Conservation (phyloP, 2,329 filamentous ascomycete genomes). For the Xylaria sp. region DNA sequence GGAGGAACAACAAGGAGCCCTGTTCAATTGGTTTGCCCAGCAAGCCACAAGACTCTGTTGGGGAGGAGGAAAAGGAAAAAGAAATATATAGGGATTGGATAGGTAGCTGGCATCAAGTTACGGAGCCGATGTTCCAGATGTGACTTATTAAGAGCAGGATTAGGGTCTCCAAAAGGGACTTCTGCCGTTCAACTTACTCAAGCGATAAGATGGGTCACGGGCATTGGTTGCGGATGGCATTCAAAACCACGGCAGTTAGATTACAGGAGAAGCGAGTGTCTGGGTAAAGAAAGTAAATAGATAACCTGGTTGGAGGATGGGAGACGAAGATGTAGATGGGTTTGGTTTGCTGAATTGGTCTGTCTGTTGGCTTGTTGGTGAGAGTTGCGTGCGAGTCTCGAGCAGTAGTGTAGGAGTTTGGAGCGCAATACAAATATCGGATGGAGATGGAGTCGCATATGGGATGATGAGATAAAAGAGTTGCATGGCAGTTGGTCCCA, state of each 20-base stretch:
- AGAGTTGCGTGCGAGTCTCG: constrained; percentile 12
- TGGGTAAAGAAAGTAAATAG: not conserved
- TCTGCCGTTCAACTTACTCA: constrained; percentile 25
- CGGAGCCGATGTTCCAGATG: not conserved
- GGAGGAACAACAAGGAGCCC: not conserved
- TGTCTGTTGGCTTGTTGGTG: not conserved
- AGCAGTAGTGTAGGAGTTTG: constrained; percentile 22
- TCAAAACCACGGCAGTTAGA: constrained; percentile 4
- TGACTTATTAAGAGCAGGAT: constrained; percentile 13
- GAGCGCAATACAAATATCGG: constrained; percentile 24
- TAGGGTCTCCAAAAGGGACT: not conserved
- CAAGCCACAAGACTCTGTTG: constrained; percentile 2
- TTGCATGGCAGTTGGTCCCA: constrained; percentile 19
- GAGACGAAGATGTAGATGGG: not conserved
- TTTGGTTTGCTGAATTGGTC: constrained; percentile 1
- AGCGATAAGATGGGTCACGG: constrained; percentile 13
- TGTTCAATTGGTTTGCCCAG: constrained; percentile 3
- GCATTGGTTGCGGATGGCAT: constrained; percentile 25
- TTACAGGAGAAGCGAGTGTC: not conserved
- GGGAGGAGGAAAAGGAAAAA: not conserved
- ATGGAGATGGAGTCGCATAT: constrained; percentile 23
- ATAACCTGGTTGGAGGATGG: not conserved
- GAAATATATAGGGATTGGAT: not conserved
- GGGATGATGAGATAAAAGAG: constrained; percentile 31
- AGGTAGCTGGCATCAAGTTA: not conserved